phyloP scores from a whole-genome alignment of 768 basidiomycete genomes.

The Flagelloscypha sp. region DNA sequence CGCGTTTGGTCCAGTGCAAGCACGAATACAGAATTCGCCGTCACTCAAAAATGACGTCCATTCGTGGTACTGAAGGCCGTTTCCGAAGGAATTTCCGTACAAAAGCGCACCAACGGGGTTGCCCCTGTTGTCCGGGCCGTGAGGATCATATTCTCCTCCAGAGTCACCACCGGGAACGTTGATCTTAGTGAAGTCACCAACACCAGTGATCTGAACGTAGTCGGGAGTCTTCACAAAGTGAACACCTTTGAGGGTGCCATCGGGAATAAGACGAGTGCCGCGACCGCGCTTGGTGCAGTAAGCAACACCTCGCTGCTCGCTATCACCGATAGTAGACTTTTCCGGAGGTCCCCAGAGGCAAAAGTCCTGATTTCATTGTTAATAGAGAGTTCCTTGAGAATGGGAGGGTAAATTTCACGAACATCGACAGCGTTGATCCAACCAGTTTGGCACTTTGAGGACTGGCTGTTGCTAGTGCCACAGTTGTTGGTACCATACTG shows the following conservation, averaged over 20 bases:
- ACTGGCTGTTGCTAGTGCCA: constrained; percentile 44
- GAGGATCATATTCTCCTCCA: constrained; percentile 71
- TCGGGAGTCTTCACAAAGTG: constrained; percentile 61
- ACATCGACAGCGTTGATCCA: constrained; percentile 38
- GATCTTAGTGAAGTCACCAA: constrained; percentile 63
- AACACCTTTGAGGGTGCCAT: constrained; percentile 56
- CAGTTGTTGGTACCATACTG: constrained; percentile 66
- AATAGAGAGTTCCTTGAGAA: constrained; percentile 2
- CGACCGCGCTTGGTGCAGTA: constrained; percentile 71
- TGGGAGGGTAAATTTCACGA: background rate
- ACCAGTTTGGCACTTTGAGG: constrained; percentile 63
- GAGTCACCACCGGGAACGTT: constrained; percentile 47
- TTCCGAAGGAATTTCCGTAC: constrained; percentile 55
- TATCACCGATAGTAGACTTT: constrained; percentile 52
- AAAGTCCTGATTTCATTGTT: constrained; percentile 59
- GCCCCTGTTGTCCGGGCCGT: constrained; percentile 56
- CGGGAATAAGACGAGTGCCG: constrained; percentile 67
- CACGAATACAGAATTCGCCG: constrained; percentile 59
- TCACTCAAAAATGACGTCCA: constrained; percentile 83
- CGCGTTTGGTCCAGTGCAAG: constrained; percentile 55
- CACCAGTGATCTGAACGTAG: constrained; percentile 56
- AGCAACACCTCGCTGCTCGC: constrained; percentile 60
- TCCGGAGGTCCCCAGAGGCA: constrained; percentile 59
- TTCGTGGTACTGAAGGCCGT: constrained; percentile 52
- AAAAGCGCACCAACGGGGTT: constrained; percentile 63